Conservation (phyloP, 495 filamentous ascomycete species). For the Jackrogersella minutella region DNA sequence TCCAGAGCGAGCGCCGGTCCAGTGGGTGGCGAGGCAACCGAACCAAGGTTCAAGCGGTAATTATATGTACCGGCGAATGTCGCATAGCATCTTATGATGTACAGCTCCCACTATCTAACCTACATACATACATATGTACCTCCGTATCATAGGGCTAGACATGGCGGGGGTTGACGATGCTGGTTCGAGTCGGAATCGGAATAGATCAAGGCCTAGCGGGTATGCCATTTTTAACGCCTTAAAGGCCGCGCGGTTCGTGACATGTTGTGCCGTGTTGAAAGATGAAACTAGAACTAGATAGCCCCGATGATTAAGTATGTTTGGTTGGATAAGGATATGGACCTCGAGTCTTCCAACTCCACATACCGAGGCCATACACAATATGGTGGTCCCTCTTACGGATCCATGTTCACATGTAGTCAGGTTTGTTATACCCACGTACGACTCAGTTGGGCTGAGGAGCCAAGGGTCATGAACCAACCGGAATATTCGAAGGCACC, state of each 20-base stretch:
- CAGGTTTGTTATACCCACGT: constrained; percentile 12
- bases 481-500: constrained; percentile 35
- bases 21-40: constrained; percentile 21
- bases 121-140: no score
- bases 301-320: not conserved
- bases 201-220: constrained; percentile 20
- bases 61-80: constrained; percentile 23
- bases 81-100: constrained; percentile 26
- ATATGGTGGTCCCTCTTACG: constrained; percentile 3
- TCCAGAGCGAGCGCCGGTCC: constrained; percentile 3
- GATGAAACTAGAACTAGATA: not conserved
- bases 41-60: constrained; percentile 14
- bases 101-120: constrained; percentile 26
- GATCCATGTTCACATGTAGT: constrained; percentile 4
- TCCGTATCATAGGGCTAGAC: constrained; percentile 12
- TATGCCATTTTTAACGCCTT: constrained; percentile 11
- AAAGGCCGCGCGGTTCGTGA: constrained; percentile 17
- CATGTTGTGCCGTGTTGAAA: not conserved
- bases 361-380: constrained; percentile 3
- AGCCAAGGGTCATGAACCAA: constrained; percentile 30
- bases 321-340: not conserved
- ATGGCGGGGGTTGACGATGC: not conserved
- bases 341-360: not conserved
- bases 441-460: constrained; percentile 20
- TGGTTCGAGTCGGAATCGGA: constrained; percentile 10